These are phyloP conservation scores for Sporothrix sp. DNA, from an alignment of 2,329 filamentous ascomycete species.

Conservation along the genomic window DNA sequence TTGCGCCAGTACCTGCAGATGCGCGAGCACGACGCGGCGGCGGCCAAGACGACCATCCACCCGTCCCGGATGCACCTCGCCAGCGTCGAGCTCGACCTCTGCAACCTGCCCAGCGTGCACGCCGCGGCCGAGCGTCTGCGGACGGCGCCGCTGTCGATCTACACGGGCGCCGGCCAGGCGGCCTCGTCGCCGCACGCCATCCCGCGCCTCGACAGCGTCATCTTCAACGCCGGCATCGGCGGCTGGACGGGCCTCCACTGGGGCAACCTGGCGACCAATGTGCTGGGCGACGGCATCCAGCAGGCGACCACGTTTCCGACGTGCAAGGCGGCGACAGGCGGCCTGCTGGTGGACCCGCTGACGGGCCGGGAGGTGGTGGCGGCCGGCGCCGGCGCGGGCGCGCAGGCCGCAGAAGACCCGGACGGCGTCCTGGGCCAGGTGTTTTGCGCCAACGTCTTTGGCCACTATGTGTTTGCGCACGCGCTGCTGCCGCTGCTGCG, in stretches of 20 bases:
- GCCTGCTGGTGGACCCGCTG: conserved; percentile 33
- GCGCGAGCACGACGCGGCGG: conserved; percentile 26
- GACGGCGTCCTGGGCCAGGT: conserved; percentile 64
- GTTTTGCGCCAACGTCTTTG: conserved; percentile 89
- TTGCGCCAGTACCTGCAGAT: conserved; percentile 52
- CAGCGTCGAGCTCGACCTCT: conserved; percentile 50
- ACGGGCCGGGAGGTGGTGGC: conserved; percentile 31
- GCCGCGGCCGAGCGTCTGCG: conserved; percentile 38
- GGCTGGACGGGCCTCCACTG: conserved; percentile 77
- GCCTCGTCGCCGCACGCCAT: conserved; percentile 32
- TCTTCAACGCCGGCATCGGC: conserved; percentile 83
- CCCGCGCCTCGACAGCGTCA: conserved; percentile 64
- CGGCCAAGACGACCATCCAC: conserved; percentile 37
- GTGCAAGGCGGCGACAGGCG: conserved; percentile 57
- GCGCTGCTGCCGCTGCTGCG: conserved; percentile 64
- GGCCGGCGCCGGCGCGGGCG: conserved; percentile 37
- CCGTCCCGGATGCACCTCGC: conserved; percentile 48
- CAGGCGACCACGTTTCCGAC: conserved; percentile 65
- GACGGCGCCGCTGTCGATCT: conserved; percentile 36
- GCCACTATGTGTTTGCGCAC: conserved; percentile 84
- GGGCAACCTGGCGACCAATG: conserved; percentile 42
- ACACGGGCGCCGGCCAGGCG: conserved; percentile 22
- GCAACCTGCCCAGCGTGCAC: conserved; percentile 44
- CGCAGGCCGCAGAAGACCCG: conserved; percentile 22
- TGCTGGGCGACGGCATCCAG: conserved; percentile 51